These are phyloP conservation scores for Arabidopsis thaliana DNA, from an alignment of 345 rosid genomes.

Conservation along the genomic window DNA sequence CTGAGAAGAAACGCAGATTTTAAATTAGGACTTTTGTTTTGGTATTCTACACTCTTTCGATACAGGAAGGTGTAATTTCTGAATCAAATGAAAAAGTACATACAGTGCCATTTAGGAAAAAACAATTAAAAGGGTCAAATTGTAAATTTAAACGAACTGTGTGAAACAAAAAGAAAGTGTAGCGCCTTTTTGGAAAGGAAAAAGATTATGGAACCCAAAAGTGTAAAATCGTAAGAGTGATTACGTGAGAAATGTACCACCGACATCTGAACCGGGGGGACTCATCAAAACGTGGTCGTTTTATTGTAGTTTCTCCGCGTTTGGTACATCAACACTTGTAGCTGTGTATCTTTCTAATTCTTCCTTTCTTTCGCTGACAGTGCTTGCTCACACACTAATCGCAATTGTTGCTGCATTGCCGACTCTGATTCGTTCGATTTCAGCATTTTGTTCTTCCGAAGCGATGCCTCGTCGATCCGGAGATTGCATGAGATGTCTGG, in stretches of 20 bases:
- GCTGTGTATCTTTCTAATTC: background rate
- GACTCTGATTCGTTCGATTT: slow-evolving; percentile 17
- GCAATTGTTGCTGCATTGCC: slow-evolving; percentile 19
- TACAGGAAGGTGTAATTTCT: background rate
- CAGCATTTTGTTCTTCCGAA: background rate
- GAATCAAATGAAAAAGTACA: background rate
- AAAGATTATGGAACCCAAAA: slow-evolving; percentile 1
- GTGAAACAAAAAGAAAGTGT: slow-evolving; percentile 1
- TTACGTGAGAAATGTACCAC: slow-evolving; percentile 35
- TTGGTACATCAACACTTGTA: slow-evolving; percentile 35
- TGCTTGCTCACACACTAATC: slow-evolving; percentile 19
- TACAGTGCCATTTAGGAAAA: background rate
- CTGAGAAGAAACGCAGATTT: too few species aligned
- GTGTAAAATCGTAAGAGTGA: slow-evolving; percentile 3
- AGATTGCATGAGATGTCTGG: slow-evolving; percentile 84
- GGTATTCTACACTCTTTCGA: too few species aligned
- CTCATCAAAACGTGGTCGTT: slow-evolving; percentile 30
- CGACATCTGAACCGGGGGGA: slow-evolving; percentile 20
- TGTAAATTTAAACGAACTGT: background rate
- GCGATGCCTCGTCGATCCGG: slow-evolving; percentile 81
- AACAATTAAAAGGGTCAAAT: background rate
- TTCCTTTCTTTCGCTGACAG: slow-evolving; percentile 16
- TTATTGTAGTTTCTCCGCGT: slow-evolving; percentile 27
- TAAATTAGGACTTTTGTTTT: too few species aligned
- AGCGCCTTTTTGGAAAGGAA: background rate